A percentile compares a stretch with the other conserved stretches of the same genome.
phyloP scores from a whole-genome alignment of 2,329 filamentous ascomycete species.

The Phaeophleospora eucalypticola region DNA sequence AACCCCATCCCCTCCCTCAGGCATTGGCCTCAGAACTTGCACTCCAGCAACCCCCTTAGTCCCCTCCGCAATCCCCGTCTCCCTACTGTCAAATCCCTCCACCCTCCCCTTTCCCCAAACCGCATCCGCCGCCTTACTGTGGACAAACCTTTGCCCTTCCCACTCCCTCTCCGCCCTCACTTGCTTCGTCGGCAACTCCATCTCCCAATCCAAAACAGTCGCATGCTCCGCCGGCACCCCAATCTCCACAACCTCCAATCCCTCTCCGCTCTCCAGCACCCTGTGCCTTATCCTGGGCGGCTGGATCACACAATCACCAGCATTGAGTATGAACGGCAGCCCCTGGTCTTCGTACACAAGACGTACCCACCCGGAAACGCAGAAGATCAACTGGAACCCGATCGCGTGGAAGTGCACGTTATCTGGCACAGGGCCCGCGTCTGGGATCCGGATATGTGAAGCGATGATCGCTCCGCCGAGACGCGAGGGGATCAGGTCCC shows the following conservation, averaged over 20 bases:
- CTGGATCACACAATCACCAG: constrained; percentile 16
- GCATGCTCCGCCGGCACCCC: constrained; percentile 16
- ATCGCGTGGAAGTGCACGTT: constrained; percentile 14
- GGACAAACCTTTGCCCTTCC: constrained; percentile 14
- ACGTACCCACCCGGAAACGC: constrained; percentile 13
- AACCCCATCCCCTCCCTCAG: neutral
- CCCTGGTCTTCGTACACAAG: constrained; percentile 16
- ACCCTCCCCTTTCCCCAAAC: constrained; percentile 10
- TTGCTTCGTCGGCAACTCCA: constrained; percentile 8
- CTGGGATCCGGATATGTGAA: constrained; percentile 14
- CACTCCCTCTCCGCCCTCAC: constrained; percentile 10
- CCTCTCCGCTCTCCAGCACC: constrained; percentile 9
- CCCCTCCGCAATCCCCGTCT: constrained; percentile 10
- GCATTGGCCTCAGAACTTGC: constrained; percentile 4
- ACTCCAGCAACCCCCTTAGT: constrained; percentile 14
- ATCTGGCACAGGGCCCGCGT: constrained; percentile 13
- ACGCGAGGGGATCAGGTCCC: constrained; percentile 12
- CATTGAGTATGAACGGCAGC: constrained; percentile 10
- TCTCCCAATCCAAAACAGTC: constrained; percentile 11
- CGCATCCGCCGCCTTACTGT: constrained; percentile 7
- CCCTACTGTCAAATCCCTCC: constrained; percentile 9
- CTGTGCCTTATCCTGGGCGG: constrained; percentile 15
- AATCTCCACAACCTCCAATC: constrained; percentile 13
- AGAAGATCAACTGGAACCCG: constrained; percentile 15
- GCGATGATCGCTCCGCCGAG: constrained; percentile 17